phyloP scores from a whole-genome alignment of 2,329 filamentous ascomycete species.

The Tolypocladium cylindrosporum region DNA sequence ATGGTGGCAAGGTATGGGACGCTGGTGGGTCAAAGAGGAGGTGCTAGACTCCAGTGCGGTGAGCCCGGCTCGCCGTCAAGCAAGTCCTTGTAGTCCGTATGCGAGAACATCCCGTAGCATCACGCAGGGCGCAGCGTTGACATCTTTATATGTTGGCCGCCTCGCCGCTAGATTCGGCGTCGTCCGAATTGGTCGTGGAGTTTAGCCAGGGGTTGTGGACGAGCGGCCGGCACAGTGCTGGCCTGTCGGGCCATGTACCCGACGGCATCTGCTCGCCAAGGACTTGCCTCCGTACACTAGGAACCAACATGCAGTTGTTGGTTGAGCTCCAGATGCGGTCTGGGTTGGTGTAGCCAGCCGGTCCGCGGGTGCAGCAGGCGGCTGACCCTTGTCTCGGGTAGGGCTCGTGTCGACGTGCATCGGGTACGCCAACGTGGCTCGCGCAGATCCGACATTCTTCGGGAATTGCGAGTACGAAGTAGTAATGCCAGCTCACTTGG shows the following conservation, averaged over 20 bases:
- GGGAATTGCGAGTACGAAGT: background rate
- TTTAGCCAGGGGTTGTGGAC: no score
- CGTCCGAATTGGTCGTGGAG: no score
- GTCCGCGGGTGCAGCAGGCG: background rate
- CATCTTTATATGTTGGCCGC: background rate
- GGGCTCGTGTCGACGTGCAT: no score
- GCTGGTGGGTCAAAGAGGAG: no score
- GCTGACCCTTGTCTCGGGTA: background rate
- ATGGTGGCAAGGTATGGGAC: no score
- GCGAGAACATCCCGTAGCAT: no score
- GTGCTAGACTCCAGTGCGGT: background rate
- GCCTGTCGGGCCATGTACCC: background rate
- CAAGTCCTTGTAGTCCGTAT: background rate
- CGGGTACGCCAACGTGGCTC: background rate
- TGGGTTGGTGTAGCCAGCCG: background rate
- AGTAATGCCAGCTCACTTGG: no score
- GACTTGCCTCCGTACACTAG: no score
- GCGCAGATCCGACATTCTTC: background rate
- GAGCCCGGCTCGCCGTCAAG: background rate
- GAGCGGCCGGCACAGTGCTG: background rate
- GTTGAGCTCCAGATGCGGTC: background rate
- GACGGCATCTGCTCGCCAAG: background rate
- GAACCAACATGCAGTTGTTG: no score
- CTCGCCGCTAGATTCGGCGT: no score
- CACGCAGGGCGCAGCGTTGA: background rate